Percentiles rank a stretch among this genome's conserved stretches.
phyloP scores from a whole-genome alignment of 495 filamentous ascomycete species.

The Hyaloscypha bicolor region DNA sequence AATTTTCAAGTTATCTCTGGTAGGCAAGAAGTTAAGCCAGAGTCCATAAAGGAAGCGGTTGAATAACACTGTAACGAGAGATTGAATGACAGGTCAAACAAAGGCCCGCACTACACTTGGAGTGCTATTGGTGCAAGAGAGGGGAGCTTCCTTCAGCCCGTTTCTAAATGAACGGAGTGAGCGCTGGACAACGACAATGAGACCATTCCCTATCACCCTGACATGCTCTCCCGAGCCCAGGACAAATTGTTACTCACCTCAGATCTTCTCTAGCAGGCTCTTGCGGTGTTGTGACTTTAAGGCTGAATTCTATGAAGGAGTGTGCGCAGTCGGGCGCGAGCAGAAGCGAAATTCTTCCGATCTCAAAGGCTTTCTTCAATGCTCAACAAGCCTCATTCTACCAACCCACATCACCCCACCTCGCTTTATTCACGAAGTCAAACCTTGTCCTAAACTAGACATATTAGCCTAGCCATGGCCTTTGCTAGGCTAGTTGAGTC shows the following conservation, averaged over 20 bases:
- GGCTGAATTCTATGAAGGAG: not conserved
- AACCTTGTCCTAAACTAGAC: not conserved
- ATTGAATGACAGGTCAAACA: not conserved
- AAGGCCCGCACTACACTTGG: not conserved
- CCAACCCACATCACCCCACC: not conserved
- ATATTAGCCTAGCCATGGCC: constrained; percentile 14
- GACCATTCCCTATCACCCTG: not conserved
- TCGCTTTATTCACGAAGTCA: not conserved
- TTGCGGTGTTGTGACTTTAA: not conserved
- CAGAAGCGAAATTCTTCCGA: not conserved
- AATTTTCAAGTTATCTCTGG: not conserved
- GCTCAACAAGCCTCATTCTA: not conserved
- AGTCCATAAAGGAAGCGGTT: not conserved
- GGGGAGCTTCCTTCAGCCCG: not conserved
- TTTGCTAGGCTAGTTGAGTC: constrained; percentile 27
- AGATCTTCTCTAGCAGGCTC: not conserved
- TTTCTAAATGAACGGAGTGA: not conserved
- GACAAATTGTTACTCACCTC: not conserved
- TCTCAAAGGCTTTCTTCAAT: too few relatives aligned
- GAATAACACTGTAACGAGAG: not conserved
- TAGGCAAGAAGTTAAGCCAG: not conserved
- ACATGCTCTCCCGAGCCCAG: not conserved
- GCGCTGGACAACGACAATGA: not conserved
- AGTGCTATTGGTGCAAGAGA: not conserved
- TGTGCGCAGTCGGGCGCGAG: not conserved